These are phyloP conservation scores for Prunus mongolica DNA, from an alignment of 306 rosid species.

Conservation along the genomic window DNA sequence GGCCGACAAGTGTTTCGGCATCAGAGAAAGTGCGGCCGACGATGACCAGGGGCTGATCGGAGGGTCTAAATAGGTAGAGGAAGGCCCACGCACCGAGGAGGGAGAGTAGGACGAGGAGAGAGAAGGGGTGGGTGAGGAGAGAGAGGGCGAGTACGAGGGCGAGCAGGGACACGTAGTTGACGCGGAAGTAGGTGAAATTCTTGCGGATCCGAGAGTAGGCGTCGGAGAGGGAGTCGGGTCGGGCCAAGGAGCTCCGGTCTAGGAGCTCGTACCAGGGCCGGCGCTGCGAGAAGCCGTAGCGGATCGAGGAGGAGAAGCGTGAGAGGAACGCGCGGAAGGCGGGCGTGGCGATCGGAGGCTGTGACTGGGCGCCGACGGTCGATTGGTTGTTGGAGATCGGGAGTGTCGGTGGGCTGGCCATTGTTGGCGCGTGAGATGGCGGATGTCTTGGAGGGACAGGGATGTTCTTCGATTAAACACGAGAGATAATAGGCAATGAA, in stretches of 20 bases:
- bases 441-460: neutral
- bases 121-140: conserved; percentile 77
- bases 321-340: conserved; percentile 86
- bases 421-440: conserved; percentile 28
- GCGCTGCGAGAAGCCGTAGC: conserved; percentile 73
- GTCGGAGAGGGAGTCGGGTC: conserved; percentile 73
- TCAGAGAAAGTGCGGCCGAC: conserved; percentile 78
- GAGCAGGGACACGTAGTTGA: conserved; percentile 67
- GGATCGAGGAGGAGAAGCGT: conserved; percentile 59
- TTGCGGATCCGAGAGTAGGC: conserved; percentile 94
- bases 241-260: conserved; percentile 59
- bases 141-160: conserved; percentile 63
- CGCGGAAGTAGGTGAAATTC: conserved; percentile 80
- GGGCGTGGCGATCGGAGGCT: conserved; percentile 68
- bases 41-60: conserved; percentile 81
- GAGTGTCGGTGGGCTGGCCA: conserved; percentile 80
- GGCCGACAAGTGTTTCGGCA: conserved; percentile 64
- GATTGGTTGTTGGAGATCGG: conserved; percentile 60
- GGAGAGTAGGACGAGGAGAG: conserved; percentile 70
- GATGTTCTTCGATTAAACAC: neutral
- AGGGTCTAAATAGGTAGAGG: conserved; percentile 72
- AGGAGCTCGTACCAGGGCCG: conserved; percentile 87
- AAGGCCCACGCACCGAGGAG: conserved; percentile 80
- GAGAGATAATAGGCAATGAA: neutral
- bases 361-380: conserved; percentile 27